Evolutionary conservation across 1,139 yeast species (phyloP), one percentile per base, ranked within the genome.

Genomic region (Candida labiduridarum): DNA sequence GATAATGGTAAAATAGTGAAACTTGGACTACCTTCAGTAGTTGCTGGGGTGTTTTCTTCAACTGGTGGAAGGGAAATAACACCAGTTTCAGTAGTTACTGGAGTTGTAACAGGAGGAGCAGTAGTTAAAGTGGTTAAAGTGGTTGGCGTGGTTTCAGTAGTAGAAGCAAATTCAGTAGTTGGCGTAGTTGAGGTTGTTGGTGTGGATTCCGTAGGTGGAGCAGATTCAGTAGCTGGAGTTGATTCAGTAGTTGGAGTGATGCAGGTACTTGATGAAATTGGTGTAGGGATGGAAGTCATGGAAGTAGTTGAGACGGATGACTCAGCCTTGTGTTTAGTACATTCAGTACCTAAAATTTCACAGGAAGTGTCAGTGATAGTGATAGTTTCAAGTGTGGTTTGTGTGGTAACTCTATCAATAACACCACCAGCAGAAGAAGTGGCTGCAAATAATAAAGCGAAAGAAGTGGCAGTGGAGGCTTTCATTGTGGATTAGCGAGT

Each of bases 391-490:
- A 34, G 16, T 4, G 27, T n/a, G 30, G 41, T 38, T 4, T 8
- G 5, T 11, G 41, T 38, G 30, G 12, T 22, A 25, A 19, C 25
- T 3, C 11, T 16, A 38, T 29, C 41, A 38, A 29, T 31, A 25
- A 19, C 25, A 4, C 11, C 30, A 38, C 41, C 41, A 38, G 41
- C 41, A 25, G 30, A 19, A 38, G 16, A 14, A 22, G 41, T 38
- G 41, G 41, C 29, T 38, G 41, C 41, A 14, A 38, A 38, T n/a
- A 38, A 19, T 9, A 35, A 8, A 38, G 41, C 30, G 30, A 38
- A 4, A 2, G 41, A 22, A n/a, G 31, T 12, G 10, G 41, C 31
- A 22, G 41, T 38, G 3, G 41, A 38, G 11, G 22, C 22, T 38
- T 22, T 38, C 41, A 38, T 38, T 12, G 41, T n/a, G 16, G 22